Evolutionary conservation across 257 asterid genomes (phyloP).

Genomic region (Mentha longifolia): DNA sequence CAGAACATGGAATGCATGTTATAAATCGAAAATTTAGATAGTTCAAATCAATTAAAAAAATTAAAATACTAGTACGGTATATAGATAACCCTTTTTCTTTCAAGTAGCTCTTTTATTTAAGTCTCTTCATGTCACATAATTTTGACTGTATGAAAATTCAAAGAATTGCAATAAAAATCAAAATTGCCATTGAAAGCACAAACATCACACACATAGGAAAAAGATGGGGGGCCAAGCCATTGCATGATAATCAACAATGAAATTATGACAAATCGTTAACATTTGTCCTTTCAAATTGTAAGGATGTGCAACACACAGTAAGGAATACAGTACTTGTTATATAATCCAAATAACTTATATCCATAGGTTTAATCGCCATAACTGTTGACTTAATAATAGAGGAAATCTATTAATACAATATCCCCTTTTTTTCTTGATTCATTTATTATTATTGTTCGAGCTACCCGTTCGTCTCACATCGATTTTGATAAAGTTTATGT

Average conservation of each 20-base stretch:
- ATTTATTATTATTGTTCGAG: too few relatives aligned
- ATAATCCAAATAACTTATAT: conserved; percentile 26
- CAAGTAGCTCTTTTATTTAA: too few relatives aligned
- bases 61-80: too few relatives aligned
- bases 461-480: too few relatives aligned
- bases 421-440: too few relatives aligned
- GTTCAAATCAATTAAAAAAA: too few relatives aligned
- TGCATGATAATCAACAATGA: conserved; percentile 38
- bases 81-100: too few relatives aligned
- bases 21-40: too few relatives aligned
- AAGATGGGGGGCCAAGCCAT: conserved; percentile 36
- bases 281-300: conserved; percentile 52
- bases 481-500: too few relatives aligned
- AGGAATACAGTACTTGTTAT: background rate
- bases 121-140: conserved; percentile 4
- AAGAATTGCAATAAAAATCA: conserved; percentile 31
- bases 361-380: conserved; percentile 16
- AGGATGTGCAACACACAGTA: conserved; percentile 22
- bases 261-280: conserved; percentile 51
- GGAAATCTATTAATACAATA: too few relatives aligned
- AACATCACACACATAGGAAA: conserved; percentile 9
- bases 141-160: conserved; percentile 29
- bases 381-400: background rate
- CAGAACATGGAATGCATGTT: too few relatives aligned
- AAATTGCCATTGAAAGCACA: conserved; percentile 22